A percentile compares a stretch with the other conserved stretches of the same genome.
phyloP scores from a whole-genome alignment of 306 rosid species.

The Cyamopsis tetragonoloba region DNA sequence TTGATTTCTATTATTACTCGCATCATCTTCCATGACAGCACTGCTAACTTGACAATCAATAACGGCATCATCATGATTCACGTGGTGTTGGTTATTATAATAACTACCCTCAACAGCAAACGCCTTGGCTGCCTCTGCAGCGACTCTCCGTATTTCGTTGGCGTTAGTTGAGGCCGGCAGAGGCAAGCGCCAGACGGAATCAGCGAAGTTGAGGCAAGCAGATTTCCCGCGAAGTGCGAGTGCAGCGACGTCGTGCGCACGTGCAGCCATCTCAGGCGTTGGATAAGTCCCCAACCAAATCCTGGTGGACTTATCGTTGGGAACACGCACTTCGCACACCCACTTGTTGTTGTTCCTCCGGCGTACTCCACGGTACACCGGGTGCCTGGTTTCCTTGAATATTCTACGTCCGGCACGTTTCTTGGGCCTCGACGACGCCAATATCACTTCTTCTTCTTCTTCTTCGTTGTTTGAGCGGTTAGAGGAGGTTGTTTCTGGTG shows the following conservation, averaged over 20 bases:
- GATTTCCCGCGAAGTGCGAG: conserved; percentile 53
- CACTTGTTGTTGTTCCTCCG: conserved; percentile 65
- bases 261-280: conserved; percentile 80
- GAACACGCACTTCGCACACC: conserved; percentile 85
- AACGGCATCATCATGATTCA: background rate
- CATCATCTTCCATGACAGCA: background rate
- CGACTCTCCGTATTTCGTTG: conserved; percentile 52
- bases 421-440: conserved; percentile 67
- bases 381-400: conserved; percentile 86
- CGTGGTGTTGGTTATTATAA: background rate
- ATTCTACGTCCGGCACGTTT: conserved; percentile 60
- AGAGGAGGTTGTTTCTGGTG: conserved; percentile 20
- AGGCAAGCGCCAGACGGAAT: conserved; percentile 59
- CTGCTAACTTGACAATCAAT: conserved; percentile 20
- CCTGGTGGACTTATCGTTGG: conserved; percentile 46
- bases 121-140: conserved; percentile 54
- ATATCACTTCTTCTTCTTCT: conserved; percentile 35
- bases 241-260: conserved; percentile 88
- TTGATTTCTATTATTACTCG: background rate
- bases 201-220: conserved; percentile 74
- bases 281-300: conserved; percentile 91
- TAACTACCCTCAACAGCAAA: conserved; percentile 26
- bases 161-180: conserved; percentile 40
- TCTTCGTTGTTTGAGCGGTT: background rate
- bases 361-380: conserved; percentile 70